Conservation (phyloP, 441 rosid genomes). For the Croton laevigatus region DNA sequence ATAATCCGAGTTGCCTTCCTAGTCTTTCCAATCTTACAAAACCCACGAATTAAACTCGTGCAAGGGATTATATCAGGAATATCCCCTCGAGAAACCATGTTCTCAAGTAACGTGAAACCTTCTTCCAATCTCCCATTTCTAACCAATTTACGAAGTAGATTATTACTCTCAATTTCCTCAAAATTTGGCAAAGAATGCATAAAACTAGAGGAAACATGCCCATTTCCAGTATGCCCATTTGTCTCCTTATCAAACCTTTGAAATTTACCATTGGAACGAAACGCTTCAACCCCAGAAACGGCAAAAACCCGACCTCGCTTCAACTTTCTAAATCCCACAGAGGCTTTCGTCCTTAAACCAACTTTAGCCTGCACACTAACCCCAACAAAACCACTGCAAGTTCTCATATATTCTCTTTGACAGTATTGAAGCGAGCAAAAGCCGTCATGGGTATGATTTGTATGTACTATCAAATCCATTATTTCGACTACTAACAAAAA, state of each 20-base stretch:
- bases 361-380: conserved; percentile 24
- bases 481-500: background rate
- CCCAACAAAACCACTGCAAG: conserved; percentile 24
- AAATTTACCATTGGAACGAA: conserved; percentile 44
- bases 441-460: conserved; percentile 43
- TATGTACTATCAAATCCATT: conserved; percentile 7
- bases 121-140: conserved; percentile 61
- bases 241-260: conserved; percentile 29
- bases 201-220: conserved; percentile 29
- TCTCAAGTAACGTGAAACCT: conserved; percentile 70
- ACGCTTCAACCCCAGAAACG: conserved; percentile 37
- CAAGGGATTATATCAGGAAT: conserved; percentile 70
- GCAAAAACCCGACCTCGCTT: conserved; percentile 37
- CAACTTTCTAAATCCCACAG: conserved; percentile 31
- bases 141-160: conserved; percentile 50
- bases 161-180: conserved; percentile 62
- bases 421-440: conserved; percentile 45
- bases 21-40: conserved; percentile 67
- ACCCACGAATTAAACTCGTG: conserved; percentile 73
- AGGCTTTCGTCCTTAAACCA: conserved; percentile 17
- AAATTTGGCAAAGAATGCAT: conserved; percentile 32
- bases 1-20: conserved; percentile 62
- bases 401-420: conserved; percentile 33
- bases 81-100: conserved; percentile 68
- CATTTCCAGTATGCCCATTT: conserved; percentile 45